phyloP scores from a whole-genome alignment of 2,329 filamentous ascomycete genomes.

The Sphaceloma murrayae region DNA sequence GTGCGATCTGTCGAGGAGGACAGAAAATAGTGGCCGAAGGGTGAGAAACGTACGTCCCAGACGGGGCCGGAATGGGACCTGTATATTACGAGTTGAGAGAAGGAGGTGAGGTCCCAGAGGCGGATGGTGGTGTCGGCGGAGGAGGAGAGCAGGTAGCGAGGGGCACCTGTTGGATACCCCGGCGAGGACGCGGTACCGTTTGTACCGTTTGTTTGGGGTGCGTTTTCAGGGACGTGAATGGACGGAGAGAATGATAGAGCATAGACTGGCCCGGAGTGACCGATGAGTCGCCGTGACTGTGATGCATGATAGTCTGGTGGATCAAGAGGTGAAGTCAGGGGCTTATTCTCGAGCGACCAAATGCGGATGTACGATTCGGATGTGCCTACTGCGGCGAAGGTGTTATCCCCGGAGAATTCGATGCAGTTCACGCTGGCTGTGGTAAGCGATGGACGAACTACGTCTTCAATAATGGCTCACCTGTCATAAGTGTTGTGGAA shows the following conservation, averaged over 20 bases:
- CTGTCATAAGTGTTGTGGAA: conserved; percentile 93
- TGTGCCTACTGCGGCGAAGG: conserved; percentile 79
- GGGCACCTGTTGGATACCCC: conserved; percentile 28
- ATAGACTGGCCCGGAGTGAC: conserved; percentile 84
- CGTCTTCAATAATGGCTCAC: conserved; percentile 40
- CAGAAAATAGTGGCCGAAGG: conserved; percentile 90
- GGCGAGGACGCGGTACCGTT: conserved; percentile 35
- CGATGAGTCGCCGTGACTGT: conserved; percentile 69
- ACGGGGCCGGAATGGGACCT: conserved; percentile 86
- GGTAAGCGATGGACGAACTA: not conserved
- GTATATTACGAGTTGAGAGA: conserved; percentile 88
- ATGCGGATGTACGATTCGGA: conserved; percentile 92
- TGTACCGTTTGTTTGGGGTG: conserved; percentile 30
- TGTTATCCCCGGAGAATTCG: conserved; percentile 87
- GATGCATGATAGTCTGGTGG: conserved; percentile 49
- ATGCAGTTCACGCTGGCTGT: conserved; percentile 67
- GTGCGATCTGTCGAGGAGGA: conserved; percentile 83
- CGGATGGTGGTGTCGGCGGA: conserved; percentile 82
- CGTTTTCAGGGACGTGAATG: conserved; percentile 35
- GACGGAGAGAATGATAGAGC: conserved; percentile 80
- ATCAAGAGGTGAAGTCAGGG: conserved; percentile 58
- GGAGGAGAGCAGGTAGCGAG: conserved; percentile 74
- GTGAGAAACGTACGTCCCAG: conserved; percentile 80
- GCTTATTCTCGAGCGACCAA: conserved; percentile 80
- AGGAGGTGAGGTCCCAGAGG: conserved; percentile 86